Percentiles rank a stretch among this genome's conserved stretches.
phyloP scores from a whole-genome alignment of 192 early-diverging fungal species.

The Spinellus fusiger region DNA sequence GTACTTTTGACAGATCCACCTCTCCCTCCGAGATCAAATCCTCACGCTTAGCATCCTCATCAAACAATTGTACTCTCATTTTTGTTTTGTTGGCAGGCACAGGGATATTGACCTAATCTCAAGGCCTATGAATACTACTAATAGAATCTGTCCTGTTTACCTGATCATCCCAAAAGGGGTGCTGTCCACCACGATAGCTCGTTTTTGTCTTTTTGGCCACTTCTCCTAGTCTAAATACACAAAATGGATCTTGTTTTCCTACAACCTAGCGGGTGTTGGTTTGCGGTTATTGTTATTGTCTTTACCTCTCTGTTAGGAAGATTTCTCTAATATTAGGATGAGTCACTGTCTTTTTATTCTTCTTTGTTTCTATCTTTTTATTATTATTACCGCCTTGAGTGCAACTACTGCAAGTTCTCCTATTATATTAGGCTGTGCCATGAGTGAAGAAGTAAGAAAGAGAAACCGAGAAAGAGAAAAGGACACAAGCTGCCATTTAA shows the following conservation, averaged over 20 bases:
- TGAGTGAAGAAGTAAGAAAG: slow-evolving; percentile 5
- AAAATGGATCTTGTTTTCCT: slow-evolving; percentile 52
- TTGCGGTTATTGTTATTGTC: neutral
- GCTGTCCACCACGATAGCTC: slow-evolving; percentile 50
- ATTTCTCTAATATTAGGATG: slow-evolving; percentile 23
- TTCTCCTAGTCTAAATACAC: slow-evolving; percentile 42
- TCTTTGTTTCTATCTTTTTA: neutral
- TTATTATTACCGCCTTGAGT: slow-evolving; percentile 32
- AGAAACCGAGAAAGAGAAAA: neutral
- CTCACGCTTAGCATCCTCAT: slow-evolving; percentile 48
- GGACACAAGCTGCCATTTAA: too few species aligned
- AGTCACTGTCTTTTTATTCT: neutral
- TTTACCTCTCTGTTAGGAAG: slow-evolving; percentile 35
- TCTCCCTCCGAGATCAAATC: slow-evolving; percentile 47
- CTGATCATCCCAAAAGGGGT: slow-evolving; percentile 54
- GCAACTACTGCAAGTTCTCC: slow-evolving; percentile 36
- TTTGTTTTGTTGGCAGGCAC: slow-evolving; percentile 42
- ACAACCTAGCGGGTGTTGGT: slow-evolving; percentile 21
- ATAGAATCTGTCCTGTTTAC: slow-evolving; percentile 15
- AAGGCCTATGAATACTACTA: neutral
- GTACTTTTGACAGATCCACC: slow-evolving; percentile 42
- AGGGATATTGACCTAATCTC: slow-evolving; percentile 33
- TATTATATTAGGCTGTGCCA: slow-evolving; percentile 24
- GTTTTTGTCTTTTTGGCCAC: slow-evolving; percentile 38
- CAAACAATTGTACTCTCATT: slow-evolving; percentile 37